Base-by-base conservation (phyloP, 2,329 filamentous ascomycete genomes). In the Fusarium algeriense region DNA sequence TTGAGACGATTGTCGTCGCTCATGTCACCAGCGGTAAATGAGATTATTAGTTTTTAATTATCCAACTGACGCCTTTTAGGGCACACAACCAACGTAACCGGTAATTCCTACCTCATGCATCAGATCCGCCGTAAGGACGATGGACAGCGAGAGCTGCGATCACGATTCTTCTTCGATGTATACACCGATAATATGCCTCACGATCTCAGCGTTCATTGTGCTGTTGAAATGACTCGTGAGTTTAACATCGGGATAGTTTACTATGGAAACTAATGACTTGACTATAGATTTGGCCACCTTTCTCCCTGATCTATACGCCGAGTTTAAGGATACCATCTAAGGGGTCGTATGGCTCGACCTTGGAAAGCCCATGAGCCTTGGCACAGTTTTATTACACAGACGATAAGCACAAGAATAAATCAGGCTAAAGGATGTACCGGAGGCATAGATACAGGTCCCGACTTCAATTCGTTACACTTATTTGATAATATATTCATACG, bases 11-110 rank as follows among this genome's bases (percentile, higher is more conserved):
- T 3, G 32, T 50, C 7, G 34, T 12, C 5, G 48, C 30, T 7
- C 48, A 50, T 26, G 19, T 35, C 5, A 26, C 15, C 2, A 26
- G 6, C 17, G 32, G 48, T 50, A 3, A 3, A n/a, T 26, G 15
- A 14, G 2, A 0, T 19, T 5, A 5, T 5, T 7, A 26, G 6
- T 3, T 19, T 35, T 5, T 7, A 1, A 19, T 5, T 13, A 3
- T 14, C 6, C 9, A 7, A 11, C 30, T 50, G 4, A 50, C 1
- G 5, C 3, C 1, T 2, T 19, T 5, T 3, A 50, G 46, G 20
- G 0, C 30, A 50, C 19, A 35, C 32, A 5, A 34, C n/a, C 15
- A 50, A 35, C 46, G 20, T 35, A 10, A 35, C 46, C 9, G 20
- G 20, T 19, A 50, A 50, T 20, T 50, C 30, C 5, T 50, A 35